Conservation (phyloP, 352 stramenopile species). For the Pythium oligandrum region DNA sequence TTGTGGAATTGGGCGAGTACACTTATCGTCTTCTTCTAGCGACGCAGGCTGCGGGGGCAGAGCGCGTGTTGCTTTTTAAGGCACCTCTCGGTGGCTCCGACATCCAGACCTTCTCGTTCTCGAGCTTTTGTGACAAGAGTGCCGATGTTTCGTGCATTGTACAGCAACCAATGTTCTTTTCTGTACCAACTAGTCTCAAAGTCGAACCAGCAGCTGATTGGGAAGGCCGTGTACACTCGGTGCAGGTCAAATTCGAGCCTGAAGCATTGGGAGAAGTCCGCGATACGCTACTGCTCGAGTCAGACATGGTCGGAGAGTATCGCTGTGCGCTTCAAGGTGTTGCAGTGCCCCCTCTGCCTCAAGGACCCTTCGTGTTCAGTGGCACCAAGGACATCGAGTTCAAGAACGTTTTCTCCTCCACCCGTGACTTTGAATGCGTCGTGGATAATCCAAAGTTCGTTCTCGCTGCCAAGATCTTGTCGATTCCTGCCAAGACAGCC, state of each 20-base stretch:
- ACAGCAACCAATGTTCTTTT: conserved; percentile 63
- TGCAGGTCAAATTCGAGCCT: conserved; percentile 87
- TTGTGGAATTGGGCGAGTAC: conserved; percentile 86
- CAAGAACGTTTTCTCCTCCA: conserved; percentile 85
- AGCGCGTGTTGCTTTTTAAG: conserved; percentile 79
- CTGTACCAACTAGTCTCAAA: conserved; percentile 36
- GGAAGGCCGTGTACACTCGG: conserved; percentile 57
- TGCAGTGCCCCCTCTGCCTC: conserved; percentile 67
- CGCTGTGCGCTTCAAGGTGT: conserved; percentile 77
- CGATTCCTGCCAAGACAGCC: conserved; percentile 63
- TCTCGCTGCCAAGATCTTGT: conserved; percentile 43
- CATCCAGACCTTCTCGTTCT: conserved; percentile 79
- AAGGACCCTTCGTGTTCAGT: conserved; percentile 79
- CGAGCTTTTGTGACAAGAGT: conserved; percentile 31
- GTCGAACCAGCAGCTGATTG: conserved; percentile 57
- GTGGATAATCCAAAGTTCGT: conserved; percentile 77
- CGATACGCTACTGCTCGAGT: conserved; percentile 69
- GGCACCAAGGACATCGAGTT: conserved; percentile 77
- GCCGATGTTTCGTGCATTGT: conserved; percentile 58
- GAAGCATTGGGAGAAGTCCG: conserved; percentile 81
- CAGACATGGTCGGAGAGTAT: conserved; percentile 74
- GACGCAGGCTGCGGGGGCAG: conserved; percentile 64
- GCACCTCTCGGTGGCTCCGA: conserved; percentile 72
- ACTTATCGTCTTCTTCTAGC: conserved; percentile 76
- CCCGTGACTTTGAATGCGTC: conserved; percentile 71